Conservation (phyloP, 179 eudicot species). For the Nepenthes alata region DNA sequence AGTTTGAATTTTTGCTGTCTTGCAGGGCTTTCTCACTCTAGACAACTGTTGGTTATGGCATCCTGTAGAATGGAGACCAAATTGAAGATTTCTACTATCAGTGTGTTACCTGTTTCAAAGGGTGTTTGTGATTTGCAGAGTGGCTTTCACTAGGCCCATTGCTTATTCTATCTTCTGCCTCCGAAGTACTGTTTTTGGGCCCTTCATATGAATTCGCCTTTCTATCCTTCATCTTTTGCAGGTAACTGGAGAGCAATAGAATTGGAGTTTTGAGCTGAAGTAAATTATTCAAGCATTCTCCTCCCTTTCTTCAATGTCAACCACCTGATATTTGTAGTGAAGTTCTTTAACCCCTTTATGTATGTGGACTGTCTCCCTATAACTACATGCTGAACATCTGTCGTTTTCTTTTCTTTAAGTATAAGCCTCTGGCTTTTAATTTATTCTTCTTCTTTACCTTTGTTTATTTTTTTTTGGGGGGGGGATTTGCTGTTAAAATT, state of each 20-base stretch:
- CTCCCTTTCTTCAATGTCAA: constrained; percentile 24
- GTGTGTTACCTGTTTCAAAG: neutral
- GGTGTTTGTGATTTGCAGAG: neutral
- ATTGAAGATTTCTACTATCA: no score
- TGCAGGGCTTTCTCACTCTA: no score
- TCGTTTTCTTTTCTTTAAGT: neutral
- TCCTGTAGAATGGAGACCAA: no score
- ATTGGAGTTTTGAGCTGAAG: constrained; percentile 17
- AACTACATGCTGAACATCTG: neutral
- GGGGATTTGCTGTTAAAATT: neutral
- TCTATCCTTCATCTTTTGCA: constrained; percentile 32
- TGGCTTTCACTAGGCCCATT: neutral
- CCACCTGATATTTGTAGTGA: constrained; percentile 25
- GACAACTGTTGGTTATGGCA: no score
- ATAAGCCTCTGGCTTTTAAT: neutral
- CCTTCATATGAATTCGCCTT: constrained; percentile 23
- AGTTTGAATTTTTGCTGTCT: no score
- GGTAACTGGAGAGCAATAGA: constrained; percentile 20
- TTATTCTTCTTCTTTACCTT: neutral
- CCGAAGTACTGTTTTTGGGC: constrained; percentile 15
- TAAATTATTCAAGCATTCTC: constrained; percentile 18
- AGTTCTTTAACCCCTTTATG: constrained; percentile 25
- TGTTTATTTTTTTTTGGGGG: neutral
- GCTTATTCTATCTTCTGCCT: neutral
- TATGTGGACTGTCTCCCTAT: constrained; percentile 23